A percentile compares a stretch with the other conserved stretches of the same genome.
Conservation (phyloP, 1,139 yeast genomes). For the Kodamaea arcana region DNA sequence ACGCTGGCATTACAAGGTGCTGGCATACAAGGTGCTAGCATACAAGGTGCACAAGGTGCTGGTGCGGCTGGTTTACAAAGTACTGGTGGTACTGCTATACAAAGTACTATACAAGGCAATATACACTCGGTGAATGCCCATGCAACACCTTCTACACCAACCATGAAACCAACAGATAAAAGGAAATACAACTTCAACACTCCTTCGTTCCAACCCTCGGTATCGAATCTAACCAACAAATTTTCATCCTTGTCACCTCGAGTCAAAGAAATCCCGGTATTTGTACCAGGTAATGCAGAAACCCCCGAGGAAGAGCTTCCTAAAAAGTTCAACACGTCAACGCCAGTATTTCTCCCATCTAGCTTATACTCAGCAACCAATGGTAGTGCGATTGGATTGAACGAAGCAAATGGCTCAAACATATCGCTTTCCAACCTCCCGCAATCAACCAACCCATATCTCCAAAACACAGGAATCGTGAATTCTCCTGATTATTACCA, state of each 20-base stretch:
- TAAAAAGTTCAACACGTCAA: slow-evolving; percentile 24
- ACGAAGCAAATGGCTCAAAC: slow-evolving; percentile 5
- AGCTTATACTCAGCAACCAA: slow-evolving; percentile 6
- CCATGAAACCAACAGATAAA: slow-evolving; percentile 11
- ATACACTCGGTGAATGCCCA: too few species aligned
- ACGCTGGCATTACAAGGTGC: too few species aligned
- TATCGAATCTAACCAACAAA: slow-evolving; percentile 30
- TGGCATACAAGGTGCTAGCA: too few species aligned
- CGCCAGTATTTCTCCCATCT: slow-evolving; percentile 26
- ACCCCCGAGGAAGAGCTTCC: slow-evolving; percentile 3
- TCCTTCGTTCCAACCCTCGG: slow-evolving; percentile 60
- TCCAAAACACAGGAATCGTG: slow-evolving; percentile 11
- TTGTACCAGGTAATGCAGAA: slow-evolving; percentile 37
- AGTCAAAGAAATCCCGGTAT: slow-evolving; percentile 51
- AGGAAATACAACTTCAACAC: slow-evolving; percentile 59
- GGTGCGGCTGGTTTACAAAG: not conserved
- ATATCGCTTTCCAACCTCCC: slow-evolving; percentile 5
- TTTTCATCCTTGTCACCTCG: slow-evolving; percentile 52
- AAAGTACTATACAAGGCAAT: too few species aligned
- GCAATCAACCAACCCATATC: slow-evolving; percentile 17
- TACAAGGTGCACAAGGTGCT: too few species aligned
- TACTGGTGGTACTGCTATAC: not conserved
- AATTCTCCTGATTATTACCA: slow-evolving; percentile 16
- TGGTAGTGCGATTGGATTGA: slow-evolving; percentile 3
- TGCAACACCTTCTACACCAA: not conserved